A percentile compares a stretch with the other conserved stretches of the same genome.
Conservation (phyloP, 176 grass and related monocot genomes). For the Phoenix roebelenii region DNA sequence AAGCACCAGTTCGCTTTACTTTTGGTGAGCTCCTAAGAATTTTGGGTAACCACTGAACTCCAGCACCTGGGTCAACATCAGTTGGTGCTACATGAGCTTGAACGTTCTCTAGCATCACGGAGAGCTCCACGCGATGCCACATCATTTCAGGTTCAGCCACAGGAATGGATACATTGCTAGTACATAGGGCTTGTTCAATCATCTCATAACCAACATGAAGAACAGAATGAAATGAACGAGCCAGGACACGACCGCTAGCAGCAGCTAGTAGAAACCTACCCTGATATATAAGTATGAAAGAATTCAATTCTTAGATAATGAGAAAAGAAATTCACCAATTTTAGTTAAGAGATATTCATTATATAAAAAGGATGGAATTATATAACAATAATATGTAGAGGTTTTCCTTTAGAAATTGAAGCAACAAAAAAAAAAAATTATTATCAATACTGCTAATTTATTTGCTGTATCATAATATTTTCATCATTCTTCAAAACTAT, state of each 20-base stretch:
- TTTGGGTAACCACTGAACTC: slow-evolving; percentile 95
- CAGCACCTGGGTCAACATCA: slow-evolving; percentile 96
- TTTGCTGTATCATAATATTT: too few species aligned
- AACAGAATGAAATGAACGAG: slow-evolving; percentile 89
- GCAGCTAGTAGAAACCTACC: slow-evolving; percentile 95
- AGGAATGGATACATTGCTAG: slow-evolving; percentile 25
- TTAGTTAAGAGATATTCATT: too few species aligned
- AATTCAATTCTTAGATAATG: too few species aligned
- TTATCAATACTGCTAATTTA: too few species aligned
- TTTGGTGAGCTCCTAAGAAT: slow-evolving; percentile 70
- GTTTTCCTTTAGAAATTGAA: too few species aligned
- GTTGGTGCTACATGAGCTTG: slow-evolving; percentile 96
- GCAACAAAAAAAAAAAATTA: too few species aligned
- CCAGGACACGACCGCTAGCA: slow-evolving; percentile 80
- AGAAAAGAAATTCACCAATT: too few species aligned
- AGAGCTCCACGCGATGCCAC: slow-evolving; percentile 76
- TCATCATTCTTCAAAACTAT: too few species aligned
- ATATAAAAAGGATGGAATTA: too few species aligned
- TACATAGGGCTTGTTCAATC: slow-evolving; percentile 58
- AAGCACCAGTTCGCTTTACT: slow-evolving; percentile 84
- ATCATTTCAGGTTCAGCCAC: slow-evolving; percentile 60
- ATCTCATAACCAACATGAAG: slow-evolving; percentile 77
- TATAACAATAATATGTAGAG: too few species aligned
- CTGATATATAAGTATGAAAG: slow-evolving; percentile 26
- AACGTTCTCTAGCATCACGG: slow-evolving; percentile 93